Base-by-base conservation (phyloP, 768 basidiomycete genomes). In the Leccinum arenicola region DNA sequence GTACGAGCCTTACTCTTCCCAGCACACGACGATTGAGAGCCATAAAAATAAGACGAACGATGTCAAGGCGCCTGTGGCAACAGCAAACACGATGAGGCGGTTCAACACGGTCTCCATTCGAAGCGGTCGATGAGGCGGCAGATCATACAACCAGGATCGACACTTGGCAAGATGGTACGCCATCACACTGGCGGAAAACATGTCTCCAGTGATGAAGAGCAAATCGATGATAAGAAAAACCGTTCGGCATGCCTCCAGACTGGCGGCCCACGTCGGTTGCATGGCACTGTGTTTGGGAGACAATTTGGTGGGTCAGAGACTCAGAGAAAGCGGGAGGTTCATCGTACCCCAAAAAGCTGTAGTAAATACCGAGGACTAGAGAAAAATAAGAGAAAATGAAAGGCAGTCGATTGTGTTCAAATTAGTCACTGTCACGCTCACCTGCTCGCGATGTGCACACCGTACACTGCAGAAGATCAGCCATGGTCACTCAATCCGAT, bases 51-150 rank as follows among this genome's bases (percentile, higher is more conserved):
- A 36, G 17, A 65, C 66, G 59, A 21, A 71, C 70, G 57, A 65
- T 3, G 67, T 71, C 27, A 71, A 19, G 1, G 65, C 62, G 47
- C 70, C 70, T 0, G 70, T 71, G 25, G 71, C 68, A n/a, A 71
- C 65, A 1, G 53, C 61, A 47, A 72, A 71, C 0, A 66, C 17
- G 10, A 72, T 54, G 7, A 71, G 60, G 9, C 67, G 59, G 27
- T 70, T 64, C 62, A 71, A 55, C 6, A 71, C 54, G 2, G 27
- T 2, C 15, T 71, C 54, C 1, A 68, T 64, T 1, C 66, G 71
- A 23, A 60, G 61, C 1, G 57, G 59, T 6, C 10, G 23, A 0
- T 4, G 2, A 6, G 12, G 55, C 1, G 29, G 40, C 1, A 31
- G 8, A 2, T 11, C 36, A 1, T 52, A 49, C 3, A 38, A 23